These are phyloP conservation scores for Striga asiatica DNA, from an alignment of 257 asterid species.

Conservation along the genomic window DNA sequence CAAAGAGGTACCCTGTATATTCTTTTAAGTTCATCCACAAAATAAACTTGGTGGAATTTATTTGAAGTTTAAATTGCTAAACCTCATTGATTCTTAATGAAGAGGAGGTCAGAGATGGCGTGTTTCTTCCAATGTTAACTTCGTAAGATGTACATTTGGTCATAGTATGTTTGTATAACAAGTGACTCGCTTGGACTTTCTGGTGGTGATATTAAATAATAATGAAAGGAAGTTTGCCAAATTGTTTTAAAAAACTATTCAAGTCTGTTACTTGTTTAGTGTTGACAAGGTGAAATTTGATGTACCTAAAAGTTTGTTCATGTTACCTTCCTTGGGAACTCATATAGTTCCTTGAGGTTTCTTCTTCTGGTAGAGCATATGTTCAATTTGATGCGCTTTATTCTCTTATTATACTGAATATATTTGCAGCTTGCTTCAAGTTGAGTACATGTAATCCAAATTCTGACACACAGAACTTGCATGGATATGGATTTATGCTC, in stretches of 20 bases:
- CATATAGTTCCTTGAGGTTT: neutral
- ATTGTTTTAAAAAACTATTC: neutral
- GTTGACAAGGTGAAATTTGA: neutral
- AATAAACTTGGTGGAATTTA: neutral
- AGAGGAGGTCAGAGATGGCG: neutral
- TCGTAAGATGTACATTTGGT: neutral
- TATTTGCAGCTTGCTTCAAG: constrained; percentile 73
- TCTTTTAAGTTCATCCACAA: neutral
- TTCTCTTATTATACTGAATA: constrained; percentile 17
- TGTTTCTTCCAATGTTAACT: constrained; percentile 5
- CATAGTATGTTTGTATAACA: constrained; percentile 2
- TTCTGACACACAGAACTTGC: constrained; percentile 62
- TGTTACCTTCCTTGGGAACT: neutral
- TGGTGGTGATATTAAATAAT: neutral
- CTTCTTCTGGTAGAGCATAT: neutral
- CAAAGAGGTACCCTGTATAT: constrained; percentile 39
- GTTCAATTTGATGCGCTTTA: constrained; percentile 11
- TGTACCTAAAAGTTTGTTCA: neutral
- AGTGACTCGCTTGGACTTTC: neutral
- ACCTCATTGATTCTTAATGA: neutral
- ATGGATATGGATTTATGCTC: constrained; percentile 59
- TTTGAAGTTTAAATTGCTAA: neutral
- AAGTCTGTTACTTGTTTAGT: neutral
- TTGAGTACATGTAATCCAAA: constrained; percentile 69
- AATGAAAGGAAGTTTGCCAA: neutral